Evolutionary conservation across 1,284 basidiomycete genomes (phyloP), one percentile per base, ranked within the genome.

Genomic region (Boletellus deceptivus): DNA sequence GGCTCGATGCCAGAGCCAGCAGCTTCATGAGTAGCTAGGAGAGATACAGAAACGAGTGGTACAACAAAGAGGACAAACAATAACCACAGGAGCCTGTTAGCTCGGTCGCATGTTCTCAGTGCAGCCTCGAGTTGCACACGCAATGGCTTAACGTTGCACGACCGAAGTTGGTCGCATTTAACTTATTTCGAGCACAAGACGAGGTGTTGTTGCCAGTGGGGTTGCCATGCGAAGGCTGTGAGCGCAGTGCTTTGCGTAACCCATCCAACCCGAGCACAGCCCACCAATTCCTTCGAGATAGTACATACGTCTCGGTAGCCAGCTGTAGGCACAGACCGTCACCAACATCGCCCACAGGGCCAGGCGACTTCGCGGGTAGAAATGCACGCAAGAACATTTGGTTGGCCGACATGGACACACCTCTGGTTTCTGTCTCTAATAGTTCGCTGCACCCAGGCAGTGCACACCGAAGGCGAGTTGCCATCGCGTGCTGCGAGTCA

Each of bases 391-490:
- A 52, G 27, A 44, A 45, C 25, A 39, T 48, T 47, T 31, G 35
- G 41, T 43, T 14, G 47, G 43, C 38, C 20, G 3, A 37, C 46
- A 38, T 56, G 52, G 63, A 40, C 46, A 17, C 46, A 37, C 17
- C 25, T 66, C 48, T 54, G 37, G 40, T 39, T 61, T 49, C 50
- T 67, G 17, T 24, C 22, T 39, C 44, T 67, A 10, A 42, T 54
- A 34, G 13, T 31, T 27, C 53, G 38, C 36, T 37, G 42, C 9
- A 64, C 47, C 31, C 45, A 46, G 25, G 69, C 72, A 40, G 69
- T 72, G 40, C 81, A 82, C 31, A 74, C 78, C 50, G 76, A 83
- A 48, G 62, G 80, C 80, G 44, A 56, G 72, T 47, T 27, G 35
- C 13, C 42, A 5, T 14, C 37, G 18, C 33, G 17, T 25, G 35